phyloP scores from a whole-genome alignment of 73 alveolate species.

The Stentor roeselii region DNA sequence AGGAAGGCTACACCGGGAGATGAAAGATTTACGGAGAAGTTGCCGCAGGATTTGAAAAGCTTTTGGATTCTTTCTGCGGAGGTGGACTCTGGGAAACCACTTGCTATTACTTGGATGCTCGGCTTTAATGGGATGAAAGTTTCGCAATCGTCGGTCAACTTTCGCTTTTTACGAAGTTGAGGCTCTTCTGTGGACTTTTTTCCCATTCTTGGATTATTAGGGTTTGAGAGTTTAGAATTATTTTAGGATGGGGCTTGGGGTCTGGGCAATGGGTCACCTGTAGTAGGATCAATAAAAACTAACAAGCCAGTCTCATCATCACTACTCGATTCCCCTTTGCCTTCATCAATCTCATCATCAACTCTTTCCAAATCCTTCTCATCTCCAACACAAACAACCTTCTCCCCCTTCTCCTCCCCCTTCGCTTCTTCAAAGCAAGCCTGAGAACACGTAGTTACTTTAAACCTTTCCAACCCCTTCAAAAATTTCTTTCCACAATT shows the following conservation, averaged over 20 bases:
- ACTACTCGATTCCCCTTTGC: neutral
- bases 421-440: neutral
- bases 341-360: neutral
- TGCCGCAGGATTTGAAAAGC: constrained; percentile 12
- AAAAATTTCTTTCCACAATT: constrained; percentile 14
- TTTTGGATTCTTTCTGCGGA: constrained; percentile 7
- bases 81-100: neutral
- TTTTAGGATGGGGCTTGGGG: too few species aligned
- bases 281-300: neutral
- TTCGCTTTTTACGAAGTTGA: neutral
- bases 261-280: constrained; percentile 29
- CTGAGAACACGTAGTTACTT: neutral
- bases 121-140: neutral
- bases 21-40: neutral
- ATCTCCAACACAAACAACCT: too few species aligned
- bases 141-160: neutral
- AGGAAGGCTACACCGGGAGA: constrained; percentile 20
- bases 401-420: neutral
- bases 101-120: neutral
- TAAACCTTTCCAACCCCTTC: neutral
- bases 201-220: too few species aligned
- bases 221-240: too few species aligned
- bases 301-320: neutral
- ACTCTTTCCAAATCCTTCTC: neutral
- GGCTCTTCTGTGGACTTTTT: neutral